Conservation (phyloP, 2,329 filamentous ascomycete species). For the Aspergillus quadricinctus region DNA sequence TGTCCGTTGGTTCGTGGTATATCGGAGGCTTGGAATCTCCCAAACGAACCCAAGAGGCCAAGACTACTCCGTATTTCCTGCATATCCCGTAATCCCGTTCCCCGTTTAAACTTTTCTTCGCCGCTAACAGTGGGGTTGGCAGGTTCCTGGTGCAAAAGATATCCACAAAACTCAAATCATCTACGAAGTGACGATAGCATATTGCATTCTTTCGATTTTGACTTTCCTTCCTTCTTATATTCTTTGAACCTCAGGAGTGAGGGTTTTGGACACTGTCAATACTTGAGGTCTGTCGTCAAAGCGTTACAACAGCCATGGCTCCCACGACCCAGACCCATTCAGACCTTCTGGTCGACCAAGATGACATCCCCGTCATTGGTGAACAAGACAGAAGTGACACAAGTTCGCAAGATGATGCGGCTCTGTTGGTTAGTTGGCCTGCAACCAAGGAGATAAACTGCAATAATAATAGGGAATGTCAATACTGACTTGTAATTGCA, state of each 20-base stretch:
- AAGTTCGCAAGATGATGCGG: slow-evolving; percentile 32
- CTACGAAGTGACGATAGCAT: neutral
- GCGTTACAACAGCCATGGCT: slow-evolving; percentile 9
- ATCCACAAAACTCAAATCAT: slow-evolving; percentile 10
- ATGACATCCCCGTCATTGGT: slow-evolving; percentile 16
- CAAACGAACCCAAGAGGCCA: slow-evolving; percentile 2
- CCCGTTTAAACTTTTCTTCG: neutral
- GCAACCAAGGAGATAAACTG: neutral
- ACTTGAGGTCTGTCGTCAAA: neutral
- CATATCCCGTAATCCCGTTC: slow-evolving; percentile 2
- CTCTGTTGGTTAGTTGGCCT: slow-evolving; percentile 29
- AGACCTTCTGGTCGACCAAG: slow-evolving; percentile 19
- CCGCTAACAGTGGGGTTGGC: slow-evolving; percentile 12
- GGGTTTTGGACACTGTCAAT: neutral
- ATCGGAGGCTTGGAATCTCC: neutral
- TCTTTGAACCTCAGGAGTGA: neutral
- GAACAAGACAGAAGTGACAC: slow-evolving; percentile 24
- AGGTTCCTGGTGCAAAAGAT: slow-evolving; percentile 6
- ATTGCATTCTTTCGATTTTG: neutral
- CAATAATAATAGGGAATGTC: neutral
- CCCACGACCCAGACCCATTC: slow-evolving; percentile 14
- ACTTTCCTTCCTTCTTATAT: neutral
- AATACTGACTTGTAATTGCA: slow-evolving; percentile 24
- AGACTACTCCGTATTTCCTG: too few species aligned
- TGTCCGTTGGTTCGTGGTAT: neutral